Evolutionary conservation across 306 rosid genomes (phyloP).

Genomic region (Heteromeles arbutifolia): DNA sequence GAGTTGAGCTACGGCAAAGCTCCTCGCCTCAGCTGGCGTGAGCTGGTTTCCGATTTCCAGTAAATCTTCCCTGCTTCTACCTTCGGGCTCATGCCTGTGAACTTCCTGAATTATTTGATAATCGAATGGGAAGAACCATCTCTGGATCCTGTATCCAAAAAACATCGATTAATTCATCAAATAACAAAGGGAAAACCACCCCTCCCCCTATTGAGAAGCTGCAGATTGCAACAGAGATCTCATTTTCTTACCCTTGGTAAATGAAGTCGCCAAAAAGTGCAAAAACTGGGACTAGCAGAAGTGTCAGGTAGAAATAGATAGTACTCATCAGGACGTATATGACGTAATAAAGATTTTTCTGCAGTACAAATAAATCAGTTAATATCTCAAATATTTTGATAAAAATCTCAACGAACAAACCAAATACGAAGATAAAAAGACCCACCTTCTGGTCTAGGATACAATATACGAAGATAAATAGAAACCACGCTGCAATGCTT

Average conservation of each 20-base stretch:
- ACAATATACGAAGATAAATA: slow-evolving; percentile 66
- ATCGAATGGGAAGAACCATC: slow-evolving; percentile 95
- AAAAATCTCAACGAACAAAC: not conserved
- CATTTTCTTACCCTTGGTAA: slow-evolving; percentile 70
- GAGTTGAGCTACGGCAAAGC: slow-evolving; percentile 73
- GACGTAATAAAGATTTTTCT: slow-evolving; percentile 80
- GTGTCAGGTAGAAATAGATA: slow-evolving; percentile 62
- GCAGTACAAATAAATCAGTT: slow-evolving; percentile 32
- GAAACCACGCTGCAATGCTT: slow-evolving; percentile 86
- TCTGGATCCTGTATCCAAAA: slow-evolving; percentile 56
- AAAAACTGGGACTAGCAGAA: slow-evolving; percentile 72
- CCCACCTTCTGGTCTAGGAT: slow-evolving; percentile 64
- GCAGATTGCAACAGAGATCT: not conserved
- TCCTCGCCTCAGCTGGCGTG: slow-evolving; percentile 67
- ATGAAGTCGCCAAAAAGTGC: slow-evolving; percentile 84
- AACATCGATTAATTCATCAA: not conserved
- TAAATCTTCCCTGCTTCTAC: slow-evolving; percentile 43
- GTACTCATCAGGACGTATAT: slow-evolving; percentile 88
- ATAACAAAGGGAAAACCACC: not conserved
- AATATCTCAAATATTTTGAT: slow-evolving; percentile 1
- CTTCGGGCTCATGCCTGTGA: slow-evolving; percentile 69
- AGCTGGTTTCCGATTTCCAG: slow-evolving; percentile 61
- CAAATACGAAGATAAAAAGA: slow-evolving; percentile 9
- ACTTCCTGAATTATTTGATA: slow-evolving; percentile 90
- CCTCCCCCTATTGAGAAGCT: not conserved